These are phyloP conservation scores for Wallacemonas rigidus DNA, from an alignment of 208 protist genomes.

Conservation along the genomic window DNA sequence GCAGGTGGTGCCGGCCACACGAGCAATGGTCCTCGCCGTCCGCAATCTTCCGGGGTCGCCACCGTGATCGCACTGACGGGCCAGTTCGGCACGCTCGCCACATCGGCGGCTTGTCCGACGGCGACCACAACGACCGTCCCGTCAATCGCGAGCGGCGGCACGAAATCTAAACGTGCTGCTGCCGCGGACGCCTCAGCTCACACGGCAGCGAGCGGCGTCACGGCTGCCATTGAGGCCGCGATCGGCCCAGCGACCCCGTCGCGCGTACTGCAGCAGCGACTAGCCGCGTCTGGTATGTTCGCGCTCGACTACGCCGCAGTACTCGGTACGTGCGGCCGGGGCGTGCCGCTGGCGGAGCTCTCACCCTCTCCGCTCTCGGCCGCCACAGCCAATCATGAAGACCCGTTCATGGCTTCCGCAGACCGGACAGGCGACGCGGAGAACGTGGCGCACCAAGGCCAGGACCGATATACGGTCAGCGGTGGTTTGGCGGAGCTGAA, in stretches of 20 bases:
- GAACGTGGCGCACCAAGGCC: background rate
- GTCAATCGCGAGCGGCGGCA: background rate
- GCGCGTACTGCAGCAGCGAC: constrained; percentile 9
- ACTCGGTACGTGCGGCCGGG: background rate
- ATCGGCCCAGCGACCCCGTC: background rate
- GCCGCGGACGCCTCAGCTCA: background rate
- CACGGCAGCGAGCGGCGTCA: background rate
- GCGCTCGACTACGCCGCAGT: constrained; percentile 8
- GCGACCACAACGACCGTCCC: background rate
- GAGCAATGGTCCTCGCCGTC: constrained; percentile 11
- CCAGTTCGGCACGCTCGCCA: no score
- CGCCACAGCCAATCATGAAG: background rate
- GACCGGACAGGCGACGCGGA: background rate
- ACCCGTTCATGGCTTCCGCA: background rate
- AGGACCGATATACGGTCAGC: constrained; percentile 10
- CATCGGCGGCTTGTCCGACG: background rate
- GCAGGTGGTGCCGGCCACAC: constrained; percentile 1
- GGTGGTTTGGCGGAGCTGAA: constrained; percentile 39
- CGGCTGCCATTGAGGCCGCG: constrained; percentile 1
- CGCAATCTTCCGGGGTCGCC: background rate
- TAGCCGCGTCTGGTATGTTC: background rate
- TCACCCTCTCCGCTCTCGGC: constrained; percentile 13
- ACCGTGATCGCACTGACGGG: no score
- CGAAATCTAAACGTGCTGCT: background rate
- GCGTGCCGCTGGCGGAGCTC: background rate